phyloP scores from a whole-genome alignment of 371 early-diverging fungal species.

The Mucor lusitanicus region DNA sequence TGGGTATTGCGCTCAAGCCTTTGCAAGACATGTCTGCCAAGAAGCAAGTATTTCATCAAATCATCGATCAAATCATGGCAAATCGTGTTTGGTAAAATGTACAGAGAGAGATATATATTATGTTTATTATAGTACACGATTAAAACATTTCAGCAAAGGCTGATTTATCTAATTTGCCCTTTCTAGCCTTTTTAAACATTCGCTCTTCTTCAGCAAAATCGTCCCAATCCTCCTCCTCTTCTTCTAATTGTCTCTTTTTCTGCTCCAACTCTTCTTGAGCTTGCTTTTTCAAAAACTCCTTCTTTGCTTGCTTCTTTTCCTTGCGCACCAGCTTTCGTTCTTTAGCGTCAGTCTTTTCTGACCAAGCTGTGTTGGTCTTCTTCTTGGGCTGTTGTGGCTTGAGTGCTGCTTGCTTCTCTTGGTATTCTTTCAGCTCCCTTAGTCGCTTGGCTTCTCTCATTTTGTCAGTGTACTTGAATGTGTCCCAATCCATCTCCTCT shows the following conservation, averaged over 20 bases:
- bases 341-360: conserved; percentile 68
- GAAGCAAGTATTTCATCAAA: conserved; percentile 36
- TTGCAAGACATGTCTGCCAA: conserved; percentile 33
- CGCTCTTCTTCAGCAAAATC: conserved; percentile 52
- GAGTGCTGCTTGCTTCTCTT: conserved; percentile 24
- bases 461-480: conserved; percentile 69
- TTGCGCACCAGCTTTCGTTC: conserved; percentile 65
- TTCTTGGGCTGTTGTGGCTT: conserved; percentile 26
- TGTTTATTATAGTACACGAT: not conserved
- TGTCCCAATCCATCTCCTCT: conserved; percentile 43
- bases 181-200: conserved; percentile 56
- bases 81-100: conserved; percentile 40
- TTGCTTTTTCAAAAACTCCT: conserved; percentile 56
- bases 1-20: conserved; percentile 65
- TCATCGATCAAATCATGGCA: conserved; percentile 44
- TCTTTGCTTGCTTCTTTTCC: conserved; percentile 68
- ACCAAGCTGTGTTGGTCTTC: conserved; percentile 64
- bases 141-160: conserved; percentile 54
- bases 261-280: conserved; percentile 38
- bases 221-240: conserved; percentile 59
- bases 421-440: conserved; percentile 55
- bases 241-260: conserved; percentile 52
- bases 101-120: not conserved
- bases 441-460: conserved; percentile 77
- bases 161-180: conserved; percentile 46